A percentile compares a stretch with the other conserved stretches of the same genome.
Conservation (phyloP, 2,329 filamentous ascomycete genomes). For the Fusarium coffeatum region DNA sequence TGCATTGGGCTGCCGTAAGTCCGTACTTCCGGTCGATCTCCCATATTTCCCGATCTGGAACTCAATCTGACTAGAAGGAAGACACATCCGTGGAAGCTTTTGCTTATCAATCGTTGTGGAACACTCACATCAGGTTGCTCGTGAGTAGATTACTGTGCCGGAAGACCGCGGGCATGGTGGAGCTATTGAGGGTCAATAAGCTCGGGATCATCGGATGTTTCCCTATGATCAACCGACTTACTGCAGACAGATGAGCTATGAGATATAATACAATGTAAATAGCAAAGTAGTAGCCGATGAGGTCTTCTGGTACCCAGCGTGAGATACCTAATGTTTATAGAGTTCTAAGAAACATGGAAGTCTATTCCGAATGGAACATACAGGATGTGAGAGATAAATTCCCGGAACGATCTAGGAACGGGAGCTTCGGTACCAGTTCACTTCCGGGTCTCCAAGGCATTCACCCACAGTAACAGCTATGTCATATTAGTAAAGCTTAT, state of each 20-base stretch:
- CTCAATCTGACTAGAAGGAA: not conserved
- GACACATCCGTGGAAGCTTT: not conserved
- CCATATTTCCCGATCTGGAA: slow-evolving; percentile 5
- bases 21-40: slow-evolving; percentile 30
- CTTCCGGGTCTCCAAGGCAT: not conserved
- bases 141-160: not conserved
- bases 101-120: not conserved
- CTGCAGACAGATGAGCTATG: too few relatives aligned
- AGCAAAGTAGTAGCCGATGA: not conserved
- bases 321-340: not conserved
- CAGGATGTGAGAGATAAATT: not conserved
- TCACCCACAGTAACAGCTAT: not conserved
- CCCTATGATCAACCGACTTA: too few relatives aligned
- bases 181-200: not conserved
- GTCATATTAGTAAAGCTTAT: not conserved
- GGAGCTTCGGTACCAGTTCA: not conserved
- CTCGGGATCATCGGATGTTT: not conserved
- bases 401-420: not conserved
- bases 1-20: slow-evolving; percentile 4
- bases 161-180: not conserved
- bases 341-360: too few relatives aligned
- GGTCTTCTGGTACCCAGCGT: not conserved
- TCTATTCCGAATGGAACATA: not conserved
- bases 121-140: not conserved
- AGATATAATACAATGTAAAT: not conserved